Conservation (phyloP, 2,329 filamentous ascomycete species). For the Furcasterigmium sp. region DNA sequence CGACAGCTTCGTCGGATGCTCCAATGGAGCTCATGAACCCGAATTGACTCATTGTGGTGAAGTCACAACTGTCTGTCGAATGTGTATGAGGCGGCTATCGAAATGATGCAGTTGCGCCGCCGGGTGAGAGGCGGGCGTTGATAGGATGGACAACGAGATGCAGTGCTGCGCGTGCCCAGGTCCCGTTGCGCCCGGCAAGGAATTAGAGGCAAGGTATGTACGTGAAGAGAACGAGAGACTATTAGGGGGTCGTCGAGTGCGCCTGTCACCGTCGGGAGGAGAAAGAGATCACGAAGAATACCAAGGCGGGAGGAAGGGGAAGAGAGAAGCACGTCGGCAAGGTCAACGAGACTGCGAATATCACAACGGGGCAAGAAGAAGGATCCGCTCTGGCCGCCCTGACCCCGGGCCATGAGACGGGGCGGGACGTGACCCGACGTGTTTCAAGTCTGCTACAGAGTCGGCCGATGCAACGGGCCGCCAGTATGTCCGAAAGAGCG, state of each 20-base stretch:
- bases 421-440: slow-evolving; percentile 10
- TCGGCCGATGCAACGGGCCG: slow-evolving; percentile 19
- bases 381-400: slow-evolving; percentile 6
- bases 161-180: not conserved
- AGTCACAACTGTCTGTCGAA: no score
- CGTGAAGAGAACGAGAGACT: slow-evolving; percentile 1
- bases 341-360: slow-evolving; percentile 19
- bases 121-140: no score
- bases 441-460: slow-evolving; percentile 41
- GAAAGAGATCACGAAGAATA: not conserved
- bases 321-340: slow-evolving; percentile 7
- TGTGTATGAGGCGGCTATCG: not conserved
- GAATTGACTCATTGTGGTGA: slow-evolving; percentile 46
- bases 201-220: not conserved
- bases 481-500: slow-evolving; percentile 16
- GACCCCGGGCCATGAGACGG: not conserved
- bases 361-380: slow-evolving; percentile 15
- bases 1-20: slow-evolving; percentile 53
- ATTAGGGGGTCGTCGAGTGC: slow-evolving; percentile 9
- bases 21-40: slow-evolving; percentile 52
- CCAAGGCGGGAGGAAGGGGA: slow-evolving; percentile 6
- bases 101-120: no score
- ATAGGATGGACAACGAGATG: no score
- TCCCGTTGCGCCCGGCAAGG: not conserved
- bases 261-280: slow-evolving; percentile 15